These are phyloP conservation scores for Macrolepiota dolichaula DNA, from an alignment of 768 basidiomycete genomes.

Conservation along the genomic window DNA sequence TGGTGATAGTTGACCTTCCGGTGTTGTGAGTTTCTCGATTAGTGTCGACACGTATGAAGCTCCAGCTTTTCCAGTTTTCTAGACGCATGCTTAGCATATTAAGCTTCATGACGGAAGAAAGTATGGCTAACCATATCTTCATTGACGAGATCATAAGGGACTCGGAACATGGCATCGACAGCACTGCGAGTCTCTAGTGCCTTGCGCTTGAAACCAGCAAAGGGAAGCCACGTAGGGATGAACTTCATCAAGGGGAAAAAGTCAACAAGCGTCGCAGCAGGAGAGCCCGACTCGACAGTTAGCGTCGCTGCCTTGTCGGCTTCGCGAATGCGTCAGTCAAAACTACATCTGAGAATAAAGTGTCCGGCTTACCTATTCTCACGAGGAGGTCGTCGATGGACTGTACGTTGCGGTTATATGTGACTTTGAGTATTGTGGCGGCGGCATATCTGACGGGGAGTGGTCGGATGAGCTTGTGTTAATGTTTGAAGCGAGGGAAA, in stretches of 20 bases:
- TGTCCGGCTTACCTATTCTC: conserved; percentile 29
- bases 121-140: conserved; percentile 37
- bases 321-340: conserved; percentile 16
- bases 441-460: conserved; percentile 41
- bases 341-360: background rate
- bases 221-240: conserved; percentile 49
- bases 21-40: conserved; percentile 34
- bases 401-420: conserved; percentile 42
- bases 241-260: conserved; percentile 47
- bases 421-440: conserved; percentile 44
- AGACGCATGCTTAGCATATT: conserved; percentile 10
- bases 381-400: conserved; percentile 43
- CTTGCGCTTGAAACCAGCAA: conserved; percentile 42
- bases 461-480: background rate
- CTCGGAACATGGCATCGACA: conserved; percentile 45
- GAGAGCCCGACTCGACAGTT: conserved; percentile 42
- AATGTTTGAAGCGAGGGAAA: background rate
- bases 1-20: conserved; percentile 26
- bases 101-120: background rate
- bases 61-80: conserved; percentile 39
- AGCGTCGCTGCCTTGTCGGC: conserved; percentile 44
- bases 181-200: conserved; percentile 38
- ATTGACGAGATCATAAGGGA: conserved; percentile 50
- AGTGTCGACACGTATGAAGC: conserved; percentile 45
- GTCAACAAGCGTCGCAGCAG: conserved; percentile 46